These are phyloP conservation scores for Phytophthora cryptogea DNA, from an alignment of 352 stramenopile species.

Conservation along the genomic window DNA sequence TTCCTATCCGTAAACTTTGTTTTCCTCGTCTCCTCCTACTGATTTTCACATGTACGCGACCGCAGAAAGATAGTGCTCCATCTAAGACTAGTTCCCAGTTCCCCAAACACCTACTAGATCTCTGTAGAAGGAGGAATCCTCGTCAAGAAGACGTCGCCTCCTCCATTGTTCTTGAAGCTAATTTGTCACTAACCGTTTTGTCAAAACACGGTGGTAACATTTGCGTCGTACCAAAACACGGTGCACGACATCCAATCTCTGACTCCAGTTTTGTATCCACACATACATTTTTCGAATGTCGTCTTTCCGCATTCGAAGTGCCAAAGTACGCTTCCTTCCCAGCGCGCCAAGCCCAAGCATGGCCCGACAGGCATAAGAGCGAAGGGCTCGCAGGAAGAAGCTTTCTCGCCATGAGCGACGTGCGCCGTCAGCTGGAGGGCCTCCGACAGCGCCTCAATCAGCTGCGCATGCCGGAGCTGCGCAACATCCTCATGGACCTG, in stretches of 20 bases:
- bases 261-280: not conserved
- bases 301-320: slow-evolving; percentile 4
- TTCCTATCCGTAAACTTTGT: too few species aligned
- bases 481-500: slow-evolving; percentile 68
- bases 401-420: slow-evolving; percentile 30
- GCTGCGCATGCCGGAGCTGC: slow-evolving; percentile 78
- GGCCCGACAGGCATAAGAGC: slow-evolving; percentile 11
- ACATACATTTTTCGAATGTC: not conserved
- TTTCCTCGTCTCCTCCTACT: too few species aligned
- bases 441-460: slow-evolving; percentile 56
- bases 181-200: not conserved
- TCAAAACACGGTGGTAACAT: not conserved
- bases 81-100: too few species aligned
- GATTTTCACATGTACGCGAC: too few species aligned
- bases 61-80: too few species aligned
- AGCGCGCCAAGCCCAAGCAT: slow-evolving; percentile 21
- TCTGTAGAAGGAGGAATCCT: not conserved
- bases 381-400: slow-evolving; percentile 25
- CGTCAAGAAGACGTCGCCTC: too few species aligned
- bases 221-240: not conserved
- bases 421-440: slow-evolving; percentile 37
- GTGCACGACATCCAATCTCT: not conserved
- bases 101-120: too few species aligned
- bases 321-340: slow-evolving; percentile 6
- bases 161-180: not conserved